Evolutionary conservation across 805 yeast genomes (phyloP), one percentile per base, ranked within the genome.

Genomic region (Zygotorulaspora florentina): DNA sequence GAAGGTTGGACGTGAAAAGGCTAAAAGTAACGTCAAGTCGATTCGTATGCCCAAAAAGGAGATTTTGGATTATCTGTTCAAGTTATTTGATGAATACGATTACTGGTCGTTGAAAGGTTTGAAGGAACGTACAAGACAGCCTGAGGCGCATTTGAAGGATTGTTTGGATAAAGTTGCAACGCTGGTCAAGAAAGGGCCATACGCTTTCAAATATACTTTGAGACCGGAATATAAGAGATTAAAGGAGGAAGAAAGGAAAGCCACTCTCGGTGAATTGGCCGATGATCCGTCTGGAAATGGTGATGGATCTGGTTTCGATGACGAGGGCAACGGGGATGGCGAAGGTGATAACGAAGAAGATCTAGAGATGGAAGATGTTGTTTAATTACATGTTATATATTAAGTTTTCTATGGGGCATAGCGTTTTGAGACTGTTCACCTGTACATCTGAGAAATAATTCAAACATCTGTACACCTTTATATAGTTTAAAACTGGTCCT

Each of bases 21-120:
- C 72, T 23, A 70, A 70, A 53, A 70, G 73, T 54, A 64, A 57
- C 47, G 66, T 68, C 30, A 83, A 95, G 61, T 95, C 97, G 28
- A 87, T 86, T 54, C 80, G 99, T 64, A 87, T 93, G 84, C 96
- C 96, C 31, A 82, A 87, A 70, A 87, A 86, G 64, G 97, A 89
- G 52, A 76, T 93, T 47, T 77, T 91, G 75, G 96, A 90, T 66
- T 70, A 87, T 54, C 70, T 93, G 55, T 93, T 93, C 79, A 77
- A 85, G 56, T 73, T 91, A 58, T 93, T 93, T 67, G 96, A 89
- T 66, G 95, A 90, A 64, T 88, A 85, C 65, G 97, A 91, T 62
- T 93, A 90, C 67, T 93, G 99, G 99, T 82, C 93, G 9, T 75
- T 93, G 75, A 89, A 89, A 67, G 96, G 96, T 33, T 73, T 93